A percentile compares a stretch with the other conserved stretches of the same genome.
These are phyloP conservation scores for Mycena chlorophos DNA, from an alignment of 768 basidiomycete species.

Conservation along the genomic window DNA sequence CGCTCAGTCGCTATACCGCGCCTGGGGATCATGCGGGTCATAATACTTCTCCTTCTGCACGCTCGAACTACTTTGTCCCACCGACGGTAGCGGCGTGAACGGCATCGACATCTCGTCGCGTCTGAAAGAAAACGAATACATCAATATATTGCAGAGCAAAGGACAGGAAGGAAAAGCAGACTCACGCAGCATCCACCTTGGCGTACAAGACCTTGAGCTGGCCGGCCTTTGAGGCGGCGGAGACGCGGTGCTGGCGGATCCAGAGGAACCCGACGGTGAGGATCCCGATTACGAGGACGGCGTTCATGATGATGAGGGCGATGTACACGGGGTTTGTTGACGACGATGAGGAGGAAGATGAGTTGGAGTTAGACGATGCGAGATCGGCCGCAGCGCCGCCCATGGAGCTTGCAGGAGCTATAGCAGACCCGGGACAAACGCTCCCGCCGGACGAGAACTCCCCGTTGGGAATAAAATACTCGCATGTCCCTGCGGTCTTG, in stretches of 20 bases:
- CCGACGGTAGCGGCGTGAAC: neutral
- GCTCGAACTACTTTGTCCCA: neutral
- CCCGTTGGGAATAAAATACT: constrained; percentile 1
- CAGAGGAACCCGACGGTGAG: neutral
- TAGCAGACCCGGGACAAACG: constrained; percentile 3
- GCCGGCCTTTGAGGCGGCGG: neutral
- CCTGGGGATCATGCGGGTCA: neutral
- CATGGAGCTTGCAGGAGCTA: neutral
- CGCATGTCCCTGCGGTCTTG: neutral
- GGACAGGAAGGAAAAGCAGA: too few relatives aligned
- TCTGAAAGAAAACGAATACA: too few relatives aligned
- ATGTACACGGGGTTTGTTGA: neutral
- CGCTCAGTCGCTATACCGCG: neutral
- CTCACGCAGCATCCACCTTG: neutral
- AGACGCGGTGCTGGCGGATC: neutral
- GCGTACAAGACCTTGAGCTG: neutral
- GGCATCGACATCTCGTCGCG: neutral
- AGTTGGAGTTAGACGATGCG: neutral
- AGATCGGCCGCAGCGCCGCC: neutral
- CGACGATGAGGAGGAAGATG: neutral
- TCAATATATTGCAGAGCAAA: too few relatives aligned
- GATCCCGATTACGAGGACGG: constrained; percentile 1
- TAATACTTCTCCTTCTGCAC: neutral
- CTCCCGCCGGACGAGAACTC: constrained; percentile 6
- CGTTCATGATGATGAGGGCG: constrained; percentile 10